A percentile compares a stretch with the other conserved stretches of the same genome.
Conservation (phyloP, 441 rosid genomes). For the Erysimum pusillum region DNA sequence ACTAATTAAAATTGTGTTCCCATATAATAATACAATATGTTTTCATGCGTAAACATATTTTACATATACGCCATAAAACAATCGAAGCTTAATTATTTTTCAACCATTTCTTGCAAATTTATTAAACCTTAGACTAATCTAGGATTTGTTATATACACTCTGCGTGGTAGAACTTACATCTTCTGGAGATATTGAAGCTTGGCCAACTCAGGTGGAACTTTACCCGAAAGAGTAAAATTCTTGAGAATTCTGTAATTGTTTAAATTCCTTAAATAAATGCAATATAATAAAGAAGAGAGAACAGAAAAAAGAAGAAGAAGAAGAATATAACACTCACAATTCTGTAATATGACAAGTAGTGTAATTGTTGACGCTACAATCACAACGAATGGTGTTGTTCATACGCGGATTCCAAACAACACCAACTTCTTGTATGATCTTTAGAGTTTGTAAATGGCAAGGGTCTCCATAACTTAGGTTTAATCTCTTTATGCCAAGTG, state of each 20-base stretch:
- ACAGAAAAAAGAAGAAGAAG: background rate
- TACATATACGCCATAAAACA: too few species aligned
- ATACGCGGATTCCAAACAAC: background rate
- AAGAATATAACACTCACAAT: slow-evolving; percentile 26
- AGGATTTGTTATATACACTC: background rate
- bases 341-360: slow-evolving; percentile 35
- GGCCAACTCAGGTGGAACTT: slow-evolving; percentile 35
- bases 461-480: slow-evolving; percentile 29
- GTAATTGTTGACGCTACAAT: slow-evolving; percentile 22
- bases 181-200: slow-evolving; percentile 33
- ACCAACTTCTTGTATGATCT: slow-evolving; percentile 9
- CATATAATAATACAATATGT: too few species aligned
- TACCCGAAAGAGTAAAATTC: slow-evolving; percentile 20
- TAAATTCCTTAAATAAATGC: background rate
- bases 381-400: slow-evolving; percentile 29
- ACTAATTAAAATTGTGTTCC: too few species aligned
- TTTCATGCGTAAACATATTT: too few species aligned
- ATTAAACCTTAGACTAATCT: background rate
- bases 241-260: background rate
- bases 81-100: background rate
- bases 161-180: slow-evolving; percentile 17
- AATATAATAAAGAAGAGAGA: background rate
- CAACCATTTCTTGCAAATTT: background rate
- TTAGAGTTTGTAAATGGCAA: slow-evolving; percentile 12
- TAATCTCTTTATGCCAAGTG: slow-evolving; percentile 33